phyloP scores from a whole-genome alignment of 2,329 filamentous ascomycete species.

The Exophiala viscosa region DNA sequence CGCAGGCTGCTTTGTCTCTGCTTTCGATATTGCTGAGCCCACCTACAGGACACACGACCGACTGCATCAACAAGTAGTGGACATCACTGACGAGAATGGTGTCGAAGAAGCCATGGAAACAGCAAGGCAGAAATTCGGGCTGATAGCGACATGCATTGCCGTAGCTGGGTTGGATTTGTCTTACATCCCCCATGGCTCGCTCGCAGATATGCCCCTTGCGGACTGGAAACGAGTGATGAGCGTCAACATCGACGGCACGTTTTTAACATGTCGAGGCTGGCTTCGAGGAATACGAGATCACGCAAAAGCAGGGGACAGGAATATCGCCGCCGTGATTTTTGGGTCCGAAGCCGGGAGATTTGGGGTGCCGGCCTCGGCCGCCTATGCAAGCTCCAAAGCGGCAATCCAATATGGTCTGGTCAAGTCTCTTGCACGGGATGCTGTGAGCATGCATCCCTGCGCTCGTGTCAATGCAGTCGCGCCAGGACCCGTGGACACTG shows the following conservation, averaged over 20 bases:
- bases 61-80: conserved; percentile 30
- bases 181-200: conserved; percentile 36
- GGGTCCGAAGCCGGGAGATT: conserved; percentile 46
- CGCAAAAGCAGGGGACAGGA: conserved; percentile 27
- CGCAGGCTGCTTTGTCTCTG: conserved; percentile 42
- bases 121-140: conserved; percentile 35
- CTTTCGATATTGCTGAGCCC: conserved; percentile 32
- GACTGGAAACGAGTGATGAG: conserved; percentile 41
- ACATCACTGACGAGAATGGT: conserved; percentile 35
- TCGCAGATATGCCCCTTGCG: conserved; percentile 40
- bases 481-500: conserved; percentile 46
- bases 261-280: conserved; percentile 44
- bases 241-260: conserved; percentile 45
- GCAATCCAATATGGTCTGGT: conserved; percentile 46
- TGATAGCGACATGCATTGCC: conserved; percentile 39
- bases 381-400: conserved; percentile 46
- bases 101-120: conserved; percentile 35
- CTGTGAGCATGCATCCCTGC: conserved; percentile 36
- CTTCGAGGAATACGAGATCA: conserved; percentile 35
- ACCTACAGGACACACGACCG: conserved; percentile 13
- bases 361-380: conserved; percentile 42
- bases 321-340: conserved; percentile 44
- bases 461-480: conserved; percentile 46
- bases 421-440: conserved; percentile 41
- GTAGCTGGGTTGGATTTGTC: conserved; percentile 45